Base-by-base conservation (phyloP, 2,329 filamentous ascomycete species). In the Aspergillus sojae region DNA sequence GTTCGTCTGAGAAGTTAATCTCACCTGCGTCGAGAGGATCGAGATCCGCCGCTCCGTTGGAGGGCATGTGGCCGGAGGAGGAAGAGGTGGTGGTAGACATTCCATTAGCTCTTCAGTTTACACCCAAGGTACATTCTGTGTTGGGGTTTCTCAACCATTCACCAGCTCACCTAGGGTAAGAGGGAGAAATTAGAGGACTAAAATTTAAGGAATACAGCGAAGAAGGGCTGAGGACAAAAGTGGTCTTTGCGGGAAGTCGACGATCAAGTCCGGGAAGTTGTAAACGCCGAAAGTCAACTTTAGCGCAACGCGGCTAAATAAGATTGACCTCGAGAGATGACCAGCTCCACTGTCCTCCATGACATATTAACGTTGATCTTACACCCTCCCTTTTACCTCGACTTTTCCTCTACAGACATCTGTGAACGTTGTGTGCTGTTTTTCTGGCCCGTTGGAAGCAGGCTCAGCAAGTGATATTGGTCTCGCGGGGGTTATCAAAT, bases 21-120 rank as follows among this genome's bases (percentile, higher is more conserved):
- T 73, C 74, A 80, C 80, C 80, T 76, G 79, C 78, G 73, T 82
- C 80, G 68, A 82, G 71, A 62, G 77, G 74, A 69, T 81, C 78
- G 62, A 75, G 68, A 64, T 72, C 70, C 57, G 74, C 69, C 61
- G 72, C 70, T 65, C 75, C 77, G 71, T 78, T 76, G 65, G 76
- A 65, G 64, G 76, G 70, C 78, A 79, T 79, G 66, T 74, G 74
- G 73, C 72, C 70, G 68, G 72, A 72, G 61, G 69, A 72, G 55
- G 67, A 11, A 34, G 32, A 64, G 61, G 71, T 69, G 61, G 71
- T 75, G 63, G 71, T 67, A 65, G 73, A 72, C 76, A 78, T 78
- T 70, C 73, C 73, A 77, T 75, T 68, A 73, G 71, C 59, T 71
- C 63, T 62, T 62, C 61, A 67, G 57, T 60, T 60, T 68, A 68